Conservation (phyloP, 257 asterid genomes). For the Solanum corneliomulleri region DNA sequence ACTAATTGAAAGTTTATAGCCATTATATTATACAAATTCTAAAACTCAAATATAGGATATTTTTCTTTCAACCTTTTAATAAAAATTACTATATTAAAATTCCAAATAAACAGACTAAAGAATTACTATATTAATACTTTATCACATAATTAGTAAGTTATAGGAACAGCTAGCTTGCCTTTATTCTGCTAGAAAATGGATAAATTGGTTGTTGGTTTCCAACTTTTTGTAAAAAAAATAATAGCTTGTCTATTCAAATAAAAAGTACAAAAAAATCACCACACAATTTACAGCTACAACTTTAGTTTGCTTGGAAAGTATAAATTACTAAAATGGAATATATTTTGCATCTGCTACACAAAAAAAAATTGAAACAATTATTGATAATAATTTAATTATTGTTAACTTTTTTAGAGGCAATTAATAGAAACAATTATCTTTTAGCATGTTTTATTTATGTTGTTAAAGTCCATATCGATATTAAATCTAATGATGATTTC, state of each 20-base stretch:
- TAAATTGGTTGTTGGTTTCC: neutral
- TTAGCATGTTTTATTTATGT: no score
- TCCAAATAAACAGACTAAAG: neutral
- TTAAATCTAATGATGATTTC: no score
- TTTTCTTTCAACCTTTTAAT: neutral
- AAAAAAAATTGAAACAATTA: no score
- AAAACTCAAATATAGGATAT: neutral
- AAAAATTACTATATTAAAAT: neutral
- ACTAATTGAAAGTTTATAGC: neutral
- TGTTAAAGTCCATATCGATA: no score
- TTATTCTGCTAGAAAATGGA: neutral
- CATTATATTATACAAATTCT: neutral
- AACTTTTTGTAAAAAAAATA: neutral
- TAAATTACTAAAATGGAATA: neutral
- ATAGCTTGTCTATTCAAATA: neutral
- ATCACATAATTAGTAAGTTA: neutral
- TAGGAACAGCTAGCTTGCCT: neutral
- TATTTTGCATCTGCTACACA: rapidly evolving
- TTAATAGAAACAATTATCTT: no score
- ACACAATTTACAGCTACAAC: neutral
- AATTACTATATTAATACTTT: neutral
- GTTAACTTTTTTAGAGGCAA: no score
- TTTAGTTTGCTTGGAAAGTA: neutral
- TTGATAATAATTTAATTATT: no score
- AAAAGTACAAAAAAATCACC: neutral